Percentiles rank a stretch among this genome's conserved stretches.
Evolutionary conservation across 2,329 filamentous ascomycete species (phyloP).

Genomic region (Hypoxylon sp.): DNA sequence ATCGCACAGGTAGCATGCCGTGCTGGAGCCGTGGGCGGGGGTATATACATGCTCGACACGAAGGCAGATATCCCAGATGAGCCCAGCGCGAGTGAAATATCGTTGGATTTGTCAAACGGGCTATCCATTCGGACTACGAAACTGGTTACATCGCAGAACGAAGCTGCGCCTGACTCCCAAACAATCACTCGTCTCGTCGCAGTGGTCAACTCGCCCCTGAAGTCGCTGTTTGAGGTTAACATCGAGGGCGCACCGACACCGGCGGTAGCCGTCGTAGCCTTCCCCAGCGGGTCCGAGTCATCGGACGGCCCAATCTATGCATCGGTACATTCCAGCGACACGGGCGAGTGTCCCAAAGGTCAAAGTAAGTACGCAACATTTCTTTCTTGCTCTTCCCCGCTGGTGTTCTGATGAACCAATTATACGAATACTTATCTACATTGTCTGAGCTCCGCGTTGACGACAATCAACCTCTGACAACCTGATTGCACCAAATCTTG

Average conservation of each 20-base stretch:
- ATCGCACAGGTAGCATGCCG: constrained; percentile 92
- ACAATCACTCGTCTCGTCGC: constrained; percentile 72
- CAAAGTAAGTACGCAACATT: constrained; percentile 80
- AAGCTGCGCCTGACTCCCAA: constrained; percentile 43
- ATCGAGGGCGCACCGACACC: constrained; percentile 82
- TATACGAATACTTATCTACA: constrained; percentile 99
- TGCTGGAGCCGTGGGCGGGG: constrained; percentile 89
- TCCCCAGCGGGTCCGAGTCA: constrained; percentile 62
- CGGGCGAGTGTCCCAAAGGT: constrained; percentile 87
- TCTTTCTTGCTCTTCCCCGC: constrained; percentile 36
- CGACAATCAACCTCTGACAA: constrained; percentile 88
- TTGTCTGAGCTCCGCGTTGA: constrained; percentile 95
- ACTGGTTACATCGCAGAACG: constrained; percentile 61
- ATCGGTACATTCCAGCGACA: constrained; percentile 86
- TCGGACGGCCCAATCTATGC: constrained; percentile 65
- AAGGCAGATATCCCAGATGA: constrained; percentile 62
- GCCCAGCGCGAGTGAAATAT: constrained; percentile 49
- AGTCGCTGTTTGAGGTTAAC: constrained; percentile 74
- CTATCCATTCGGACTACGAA: constrained; percentile 66
- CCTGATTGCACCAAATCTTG: constrained; percentile 71
- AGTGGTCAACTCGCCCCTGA: constrained; percentile 75
- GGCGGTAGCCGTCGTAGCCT: constrained; percentile 77
- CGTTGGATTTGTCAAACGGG: constrained; percentile 67
- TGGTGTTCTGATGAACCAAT: constrained; percentile 84
- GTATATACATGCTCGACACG: constrained; percentile 86